Base-by-base conservation (phyloP, 768 basidiomycete genomes). In the Tylopilus rubrobrunneus region DNA sequence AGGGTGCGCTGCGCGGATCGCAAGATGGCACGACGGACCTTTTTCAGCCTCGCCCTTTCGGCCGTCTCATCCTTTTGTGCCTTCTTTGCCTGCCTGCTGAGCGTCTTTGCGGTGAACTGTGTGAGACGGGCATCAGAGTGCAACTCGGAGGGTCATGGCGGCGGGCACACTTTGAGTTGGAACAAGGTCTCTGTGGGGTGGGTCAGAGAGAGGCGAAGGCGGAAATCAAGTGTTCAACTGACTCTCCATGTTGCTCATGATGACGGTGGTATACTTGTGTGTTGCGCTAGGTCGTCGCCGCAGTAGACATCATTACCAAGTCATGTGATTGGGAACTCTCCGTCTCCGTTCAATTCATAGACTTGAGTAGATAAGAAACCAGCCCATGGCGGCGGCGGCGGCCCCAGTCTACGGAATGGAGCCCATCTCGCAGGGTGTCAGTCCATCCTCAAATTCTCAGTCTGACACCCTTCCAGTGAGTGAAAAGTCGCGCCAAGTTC, bases 51-150 rank as follows among this genome's bases (percentile, higher is more conserved):
- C 48, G 84, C 60, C 73, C 93, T 97, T 77, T 99, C 97, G 0
- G 81, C 61, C 36, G 78, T 80, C 75, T 99, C 97, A 67, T 98
- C 96, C 67, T 96, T 98, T 72, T 93, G 84, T 0, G 97, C 95
- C 73, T 98, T 98, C 79, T 92, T 95, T 4, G 97, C 93, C 73
- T 99, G 97, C 48, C 90, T 82, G 69, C 80, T 88, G 21, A 99
- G 81, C 34, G 92, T 85, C 82, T 98, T 99, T 57, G 97, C 94
- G 19, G 97, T 99, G 78, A 99, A 98, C 96, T 99, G 57, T 56
- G 46, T 19, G 45, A 25, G 28, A 43, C 27, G 45, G 45, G n/a
- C 23, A 49, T 60, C 49, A 61, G 61, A 55, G 46, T 15, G 45
- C 52, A 47, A 52, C 52, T 53, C 49, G 45, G 44, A 48, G 28